Evolutionary conservation across 441 rosid genomes (phyloP).

Genomic region (Adansonia madagascariensis): DNA sequence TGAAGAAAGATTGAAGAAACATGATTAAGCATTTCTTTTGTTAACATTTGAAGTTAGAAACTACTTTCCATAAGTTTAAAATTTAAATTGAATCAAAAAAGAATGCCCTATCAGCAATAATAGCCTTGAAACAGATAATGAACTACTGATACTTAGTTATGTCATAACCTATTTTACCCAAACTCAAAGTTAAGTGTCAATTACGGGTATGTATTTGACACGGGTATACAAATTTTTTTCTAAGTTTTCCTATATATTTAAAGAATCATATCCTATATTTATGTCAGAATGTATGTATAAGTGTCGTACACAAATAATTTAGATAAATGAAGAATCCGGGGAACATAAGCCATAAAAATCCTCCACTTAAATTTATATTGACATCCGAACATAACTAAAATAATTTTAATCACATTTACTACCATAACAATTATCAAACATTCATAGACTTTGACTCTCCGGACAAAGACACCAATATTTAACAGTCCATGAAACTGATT

Average conservation of each 20-base stretch:
- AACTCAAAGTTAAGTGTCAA: background rate
- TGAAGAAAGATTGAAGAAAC: background rate
- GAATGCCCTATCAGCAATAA: background rate
- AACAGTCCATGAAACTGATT: background rate
- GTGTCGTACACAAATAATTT: background rate
- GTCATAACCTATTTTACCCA: background rate
- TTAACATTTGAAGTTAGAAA: conserved; percentile 11
- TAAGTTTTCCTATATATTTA: background rate
- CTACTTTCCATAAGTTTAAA: background rate
- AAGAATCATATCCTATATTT: background rate
- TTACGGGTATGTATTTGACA: background rate
- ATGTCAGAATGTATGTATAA: background rate
- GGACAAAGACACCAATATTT: background rate
- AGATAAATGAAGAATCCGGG: background rate
- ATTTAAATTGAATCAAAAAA: conserved; percentile 9
- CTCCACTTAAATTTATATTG: background rate
- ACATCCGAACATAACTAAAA: background rate
- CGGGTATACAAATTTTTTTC: too few relatives aligned
- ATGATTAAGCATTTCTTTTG: background rate
- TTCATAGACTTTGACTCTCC: background rate
- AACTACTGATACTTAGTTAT: background rate
- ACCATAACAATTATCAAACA: background rate
- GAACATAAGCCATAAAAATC: background rate
- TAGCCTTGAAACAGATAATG: background rate
- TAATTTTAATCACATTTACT: background rate